A percentile compares a stretch with the other conserved stretches of the same genome.
phyloP scores from a whole-genome alignment of 176 grass and related monocot genomes.

The Avena sativa region DNA sequence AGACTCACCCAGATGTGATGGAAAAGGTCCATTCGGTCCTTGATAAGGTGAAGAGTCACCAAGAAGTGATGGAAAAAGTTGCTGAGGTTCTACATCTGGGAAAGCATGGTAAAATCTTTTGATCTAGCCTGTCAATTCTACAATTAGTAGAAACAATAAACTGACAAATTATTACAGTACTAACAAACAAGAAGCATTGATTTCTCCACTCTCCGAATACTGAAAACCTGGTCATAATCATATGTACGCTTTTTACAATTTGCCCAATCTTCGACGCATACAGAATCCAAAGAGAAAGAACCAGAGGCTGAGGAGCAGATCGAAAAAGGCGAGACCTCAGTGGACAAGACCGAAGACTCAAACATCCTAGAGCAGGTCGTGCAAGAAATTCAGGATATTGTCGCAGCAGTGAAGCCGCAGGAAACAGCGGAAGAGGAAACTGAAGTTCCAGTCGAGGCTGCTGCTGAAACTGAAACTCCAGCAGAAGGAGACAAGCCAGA shows the following conservation, averaged over 20 bases:
- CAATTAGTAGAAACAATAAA: not conserved
- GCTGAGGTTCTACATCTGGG: conserved; percentile 39
- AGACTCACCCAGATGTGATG: conserved; percentile 48
- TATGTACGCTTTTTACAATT: not conserved
- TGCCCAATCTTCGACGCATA: conserved; percentile 6
- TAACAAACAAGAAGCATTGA: not conserved
- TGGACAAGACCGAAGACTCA: conserved; percentile 27
- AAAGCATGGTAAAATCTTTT: conserved; percentile 46
- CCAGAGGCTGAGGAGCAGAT: conserved; percentile 23
- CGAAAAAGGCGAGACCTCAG: conserved; percentile 31
- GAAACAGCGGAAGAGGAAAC: conserved; percentile 33
- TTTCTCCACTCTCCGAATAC: not conserved
- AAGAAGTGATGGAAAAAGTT: conserved; percentile 50
- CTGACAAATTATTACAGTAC: not conserved
- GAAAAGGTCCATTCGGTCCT: conserved; percentile 42
- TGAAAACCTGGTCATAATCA: not conserved
- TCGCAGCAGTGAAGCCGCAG: conserved; percentile 38
- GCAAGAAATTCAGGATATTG: conserved; percentile 53
- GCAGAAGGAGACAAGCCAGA: conserved; percentile 36
- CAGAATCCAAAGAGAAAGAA: conserved; percentile 46
- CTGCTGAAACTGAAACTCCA: conserved; percentile 42
- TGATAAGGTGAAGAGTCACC: conserved; percentile 50
- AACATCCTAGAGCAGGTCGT: conserved; percentile 28
- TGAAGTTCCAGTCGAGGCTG: conserved; percentile 35
- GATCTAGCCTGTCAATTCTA: not conserved